Conservation (phyloP, 345 rosid genomes). For the Ceriops zippeliana region DNA sequence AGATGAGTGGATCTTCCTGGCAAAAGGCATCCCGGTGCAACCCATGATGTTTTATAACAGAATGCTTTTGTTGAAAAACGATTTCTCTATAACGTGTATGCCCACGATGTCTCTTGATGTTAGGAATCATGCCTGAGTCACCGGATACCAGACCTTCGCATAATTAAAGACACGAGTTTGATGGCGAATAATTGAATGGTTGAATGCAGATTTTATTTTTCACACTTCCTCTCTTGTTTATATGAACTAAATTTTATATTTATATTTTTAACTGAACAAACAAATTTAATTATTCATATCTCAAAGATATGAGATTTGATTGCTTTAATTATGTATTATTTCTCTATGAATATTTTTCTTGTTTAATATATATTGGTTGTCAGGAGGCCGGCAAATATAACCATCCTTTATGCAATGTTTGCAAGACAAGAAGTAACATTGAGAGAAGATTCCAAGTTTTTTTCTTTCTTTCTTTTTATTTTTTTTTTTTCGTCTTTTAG, state of each 20-base stretch:
- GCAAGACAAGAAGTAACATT: constrained; percentile 11
- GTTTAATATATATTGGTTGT: constrained; percentile 20
- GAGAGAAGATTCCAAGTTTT: too few species aligned
- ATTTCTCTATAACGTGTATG: neutral
- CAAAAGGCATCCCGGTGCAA: neutral
- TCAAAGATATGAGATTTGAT: constrained; percentile 22
- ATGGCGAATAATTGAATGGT: constrained; percentile 12
- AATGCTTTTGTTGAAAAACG: neutral
- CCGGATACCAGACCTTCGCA: neutral
- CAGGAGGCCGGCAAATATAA: constrained; percentile 26
- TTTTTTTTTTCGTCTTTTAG: too few species aligned
- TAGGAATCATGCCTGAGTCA: constrained; percentile 5
- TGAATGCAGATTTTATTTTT: constrained; percentile 20
- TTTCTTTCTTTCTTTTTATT: too few species aligned
- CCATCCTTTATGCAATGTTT: constrained; percentile 16
- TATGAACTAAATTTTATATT: neutral
- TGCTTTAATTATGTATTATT: constrained; percentile 1
- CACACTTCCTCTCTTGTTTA: neutral
- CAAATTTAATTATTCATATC: neutral
- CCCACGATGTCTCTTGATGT: neutral
- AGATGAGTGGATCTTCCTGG: too few species aligned
- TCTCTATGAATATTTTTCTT: neutral
- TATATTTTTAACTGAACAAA: too few species aligned
- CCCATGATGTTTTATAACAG: neutral
- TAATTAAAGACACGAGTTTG: neutral